Base-by-base conservation (phyloP, 2,329 filamentous ascomycete species). In the Mycocentrospora acerina region DNA sequence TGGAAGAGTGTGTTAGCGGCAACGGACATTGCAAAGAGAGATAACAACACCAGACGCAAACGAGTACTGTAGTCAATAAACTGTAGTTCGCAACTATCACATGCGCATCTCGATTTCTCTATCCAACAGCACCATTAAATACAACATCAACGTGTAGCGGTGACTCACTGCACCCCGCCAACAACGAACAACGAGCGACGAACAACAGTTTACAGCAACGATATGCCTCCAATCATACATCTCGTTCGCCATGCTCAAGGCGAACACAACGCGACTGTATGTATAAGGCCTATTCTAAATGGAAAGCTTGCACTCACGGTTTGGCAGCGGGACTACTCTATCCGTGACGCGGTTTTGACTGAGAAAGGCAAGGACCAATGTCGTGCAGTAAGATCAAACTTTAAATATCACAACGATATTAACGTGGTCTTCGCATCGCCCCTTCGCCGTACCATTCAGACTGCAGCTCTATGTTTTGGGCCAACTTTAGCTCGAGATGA, bases 331-430 rank as follows among this genome's bases (percentile, higher is more conserved):
- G 88, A 90, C 69, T 85, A 90, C 62, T 60, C 71, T 44, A 72
- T 95, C 27, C 82, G 65, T n/a, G 90, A 96, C 60, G 90, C 90
- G 2, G 72, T 80, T 42, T 78, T 95, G 37, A 95, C 90, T 1
- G 73, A 79, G 0, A 74, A 83, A n/a, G 90, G 90, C 54, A 75
- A 83, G 61, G 59, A 81, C 46, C 89, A 96, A 76, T 94, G 89
- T 71, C 71, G 67, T 17, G 64, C 68, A 12, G 81, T 95, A 68
- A 77, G 54, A 60, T 72, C 19, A 46, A 53, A 68, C 0, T 95
- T 94, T 62, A 80, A 85, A 8, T 68, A 79, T 66, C 83, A 59
- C 34, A 35, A 51, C 17, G 43, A 48, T 2, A 71, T 93, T 57
- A 83, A 85, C 4, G 76, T 86, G 52, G 76, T 95, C 10, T 77